These are phyloP conservation scores for Thielaviopsis punctulata DNA, from an alignment of 2,329 filamentous ascomycete genomes.

Conservation along the genomic window DNA sequence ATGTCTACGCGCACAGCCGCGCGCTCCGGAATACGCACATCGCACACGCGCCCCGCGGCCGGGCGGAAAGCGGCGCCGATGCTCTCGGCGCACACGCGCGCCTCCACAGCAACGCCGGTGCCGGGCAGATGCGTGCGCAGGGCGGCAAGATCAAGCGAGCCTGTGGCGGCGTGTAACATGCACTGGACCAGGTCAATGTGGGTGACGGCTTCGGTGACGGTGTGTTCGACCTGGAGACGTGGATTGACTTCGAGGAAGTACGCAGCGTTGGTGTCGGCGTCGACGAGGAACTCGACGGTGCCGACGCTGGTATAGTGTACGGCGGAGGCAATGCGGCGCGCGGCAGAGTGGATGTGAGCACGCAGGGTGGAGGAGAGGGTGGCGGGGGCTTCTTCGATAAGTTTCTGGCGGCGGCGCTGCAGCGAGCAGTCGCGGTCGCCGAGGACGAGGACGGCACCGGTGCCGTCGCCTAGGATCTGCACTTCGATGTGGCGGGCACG, in stretches of 20 bases:
- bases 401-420: conserved; percentile 33
- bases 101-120: conserved; percentile 51
- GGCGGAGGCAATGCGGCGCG: conserved; percentile 18
- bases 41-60: conserved; percentile 46
- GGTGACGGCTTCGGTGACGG: conserved; percentile 23
- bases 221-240: conserved; percentile 29
- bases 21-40: conserved; percentile 37
- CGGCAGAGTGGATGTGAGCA: conserved; percentile 18
- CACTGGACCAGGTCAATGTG: conserved; percentile 23
- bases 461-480: conserved; percentile 30
- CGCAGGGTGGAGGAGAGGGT: conserved; percentile 17
- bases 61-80: conserved; percentile 48
- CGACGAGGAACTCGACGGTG: conserved; percentile 25
- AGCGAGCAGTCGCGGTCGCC: conserved; percentile 34
- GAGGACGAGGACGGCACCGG: conserved; percentile 22
- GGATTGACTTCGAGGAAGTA: conserved; percentile 31
- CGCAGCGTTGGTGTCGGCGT: conserved; percentile 18
- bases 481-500: conserved; percentile 30
- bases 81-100: conserved; percentile 57
- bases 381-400: conserved; percentile 27
- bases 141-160: conserved; percentile 21
- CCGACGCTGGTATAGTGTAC: conserved; percentile 22
- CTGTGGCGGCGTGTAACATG: conserved; percentile 24
- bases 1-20: conserved; percentile 46
- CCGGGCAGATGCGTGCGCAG: conserved; percentile 22